Evolutionary conservation across 495 filamentous ascomycete species (phyloP).

Genomic region (Beverwykella pulmonaria): DNA sequence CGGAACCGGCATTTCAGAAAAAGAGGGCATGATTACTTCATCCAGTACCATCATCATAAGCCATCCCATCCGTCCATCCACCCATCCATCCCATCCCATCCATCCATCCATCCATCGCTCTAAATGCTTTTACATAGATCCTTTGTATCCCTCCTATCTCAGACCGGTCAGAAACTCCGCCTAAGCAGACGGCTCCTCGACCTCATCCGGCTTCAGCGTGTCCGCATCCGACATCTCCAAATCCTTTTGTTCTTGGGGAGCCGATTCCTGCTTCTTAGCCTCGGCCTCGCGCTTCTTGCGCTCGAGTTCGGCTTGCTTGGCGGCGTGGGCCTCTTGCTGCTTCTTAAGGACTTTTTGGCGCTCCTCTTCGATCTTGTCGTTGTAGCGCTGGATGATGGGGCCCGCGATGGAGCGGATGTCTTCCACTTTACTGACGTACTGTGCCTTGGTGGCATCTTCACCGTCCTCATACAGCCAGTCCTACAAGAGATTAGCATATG

Average conservation of each 20-base stretch:
- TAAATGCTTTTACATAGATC: slow-evolving; percentile 6
- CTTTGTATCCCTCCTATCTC: background rate
- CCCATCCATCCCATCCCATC: slow-evolving; percentile 2
- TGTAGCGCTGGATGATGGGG: slow-evolving; percentile 91
- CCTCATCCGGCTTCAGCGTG: slow-evolving; percentile 44
- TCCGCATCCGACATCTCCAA: slow-evolving; percentile 48
- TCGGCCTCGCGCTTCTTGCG: slow-evolving; percentile 78
- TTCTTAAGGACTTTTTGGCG: slow-evolving; percentile 73
- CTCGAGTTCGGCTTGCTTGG: slow-evolving; percentile 54
- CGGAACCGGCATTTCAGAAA: background rate
- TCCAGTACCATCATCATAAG: background rate
- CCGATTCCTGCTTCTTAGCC: slow-evolving; percentile 61
- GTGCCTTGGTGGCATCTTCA: slow-evolving; percentile 89
- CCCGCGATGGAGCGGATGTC: slow-evolving; percentile 90
- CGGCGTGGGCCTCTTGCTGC: slow-evolving; percentile 67
- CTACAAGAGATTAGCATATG: slow-evolving; percentile 51
- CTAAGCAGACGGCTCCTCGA: slow-evolving; percentile 43
- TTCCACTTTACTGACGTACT: slow-evolving; percentile 92
- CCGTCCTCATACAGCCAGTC: slow-evolving; percentile 99
- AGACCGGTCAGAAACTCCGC: background rate
- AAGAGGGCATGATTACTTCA: background rate
- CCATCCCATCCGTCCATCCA: too few relatives aligned
- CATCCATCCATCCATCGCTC: slow-evolving; percentile 2
- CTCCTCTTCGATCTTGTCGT: slow-evolving; percentile 90
- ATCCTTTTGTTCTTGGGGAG: slow-evolving; percentile 50